Conservation (phyloP, 106 monocot genomes). For the Platanthera zijinensis region DNA sequence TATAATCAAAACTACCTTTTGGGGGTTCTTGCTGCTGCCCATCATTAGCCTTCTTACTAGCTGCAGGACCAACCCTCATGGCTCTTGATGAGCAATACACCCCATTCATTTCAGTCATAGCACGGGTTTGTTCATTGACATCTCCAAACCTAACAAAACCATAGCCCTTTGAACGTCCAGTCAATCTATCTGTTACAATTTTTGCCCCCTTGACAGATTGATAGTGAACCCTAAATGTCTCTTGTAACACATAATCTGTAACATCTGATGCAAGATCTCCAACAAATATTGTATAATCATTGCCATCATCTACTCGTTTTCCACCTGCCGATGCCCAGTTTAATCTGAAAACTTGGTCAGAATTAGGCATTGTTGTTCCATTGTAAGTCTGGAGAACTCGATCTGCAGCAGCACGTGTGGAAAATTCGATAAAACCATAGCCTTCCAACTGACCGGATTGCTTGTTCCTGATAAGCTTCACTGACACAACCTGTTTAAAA, state of each 20-base stretch:
- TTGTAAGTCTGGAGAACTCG: slow-evolving; percentile 61
- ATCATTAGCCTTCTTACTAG: slow-evolving; percentile 47
- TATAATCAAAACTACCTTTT: slow-evolving; percentile 18
- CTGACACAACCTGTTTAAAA: slow-evolving; percentile 43
- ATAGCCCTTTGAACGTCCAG: slow-evolving; percentile 84
- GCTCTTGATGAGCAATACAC: slow-evolving; percentile 69
- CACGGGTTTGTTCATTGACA: slow-evolving; percentile 78
- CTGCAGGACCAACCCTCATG: slow-evolving; percentile 84
- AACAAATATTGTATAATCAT: slow-evolving; percentile 83
- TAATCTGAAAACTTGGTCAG: slow-evolving; percentile 55
- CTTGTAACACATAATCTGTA: slow-evolving; percentile 78
- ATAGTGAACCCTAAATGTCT: slow-evolving; percentile 72
- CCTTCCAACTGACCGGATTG: slow-evolving; percentile 65
- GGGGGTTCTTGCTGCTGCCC: slow-evolving; percentile 30
- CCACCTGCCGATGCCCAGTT: slow-evolving; percentile 92
- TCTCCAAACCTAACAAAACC: slow-evolving; percentile 98
- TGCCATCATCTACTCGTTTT: slow-evolving; percentile 52
- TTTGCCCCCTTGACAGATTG: slow-evolving; percentile 85
- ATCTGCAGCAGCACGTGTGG: slow-evolving; percentile 59
- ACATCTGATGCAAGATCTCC: slow-evolving; percentile 90
- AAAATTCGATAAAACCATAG: slow-evolving; percentile 89
- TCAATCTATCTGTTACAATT: slow-evolving; percentile 74
- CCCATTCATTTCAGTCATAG: slow-evolving; percentile 97
- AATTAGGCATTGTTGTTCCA: slow-evolving; percentile 75
- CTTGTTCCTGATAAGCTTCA: slow-evolving; percentile 85